Conservation (phyloP, 345 rosid species). For the Euphorbia peplus region DNA sequence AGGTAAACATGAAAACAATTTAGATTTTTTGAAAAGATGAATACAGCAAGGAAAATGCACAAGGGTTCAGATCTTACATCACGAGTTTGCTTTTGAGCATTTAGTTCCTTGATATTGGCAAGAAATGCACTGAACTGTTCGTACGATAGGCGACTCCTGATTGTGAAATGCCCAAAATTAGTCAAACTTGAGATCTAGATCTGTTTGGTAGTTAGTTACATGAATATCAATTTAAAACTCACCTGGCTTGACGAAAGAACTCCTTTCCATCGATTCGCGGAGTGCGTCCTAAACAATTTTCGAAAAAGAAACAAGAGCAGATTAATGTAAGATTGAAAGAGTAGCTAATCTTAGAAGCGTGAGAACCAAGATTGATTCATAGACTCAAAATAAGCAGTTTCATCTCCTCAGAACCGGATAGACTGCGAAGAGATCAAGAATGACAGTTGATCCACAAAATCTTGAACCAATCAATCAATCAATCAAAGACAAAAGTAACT, state of each 20-base stretch:
- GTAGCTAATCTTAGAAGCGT: not conserved
- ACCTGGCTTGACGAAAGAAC: slow-evolving; percentile 97
- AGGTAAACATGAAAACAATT: slow-evolving; percentile 1
- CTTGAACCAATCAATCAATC: not conserved
- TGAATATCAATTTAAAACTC: slow-evolving; percentile 14
- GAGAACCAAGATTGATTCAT: not conserved
- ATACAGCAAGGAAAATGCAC: not conserved
- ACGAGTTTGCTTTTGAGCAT: slow-evolving; percentile 81
- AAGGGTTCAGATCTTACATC: slow-evolving; percentile 48
- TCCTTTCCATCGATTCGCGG: slow-evolving; percentile 92
- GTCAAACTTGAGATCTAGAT: not conserved
- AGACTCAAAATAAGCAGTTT: not conserved
- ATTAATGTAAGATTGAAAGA: slow-evolving; percentile 9
- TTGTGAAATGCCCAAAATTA: slow-evolving; percentile 8
- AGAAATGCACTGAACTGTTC: slow-evolving; percentile 93
- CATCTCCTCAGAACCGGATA: too few relatives aligned
- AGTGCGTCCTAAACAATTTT: slow-evolving; percentile 40
- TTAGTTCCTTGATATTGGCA: slow-evolving; percentile 87
- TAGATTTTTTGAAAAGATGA: slow-evolving; percentile 3
- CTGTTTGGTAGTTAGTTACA: not conserved
- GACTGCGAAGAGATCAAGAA: not conserved
- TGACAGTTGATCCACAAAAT: not conserved
- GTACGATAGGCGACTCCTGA: slow-evolving; percentile 86
- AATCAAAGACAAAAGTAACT: not conserved
- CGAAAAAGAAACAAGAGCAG: not conserved